Evolutionary conservation across 306 rosid species (phyloP), one percentile per base, ranked within the genome.

Genomic region (Cotoneaster glaucophyllus): DNA sequence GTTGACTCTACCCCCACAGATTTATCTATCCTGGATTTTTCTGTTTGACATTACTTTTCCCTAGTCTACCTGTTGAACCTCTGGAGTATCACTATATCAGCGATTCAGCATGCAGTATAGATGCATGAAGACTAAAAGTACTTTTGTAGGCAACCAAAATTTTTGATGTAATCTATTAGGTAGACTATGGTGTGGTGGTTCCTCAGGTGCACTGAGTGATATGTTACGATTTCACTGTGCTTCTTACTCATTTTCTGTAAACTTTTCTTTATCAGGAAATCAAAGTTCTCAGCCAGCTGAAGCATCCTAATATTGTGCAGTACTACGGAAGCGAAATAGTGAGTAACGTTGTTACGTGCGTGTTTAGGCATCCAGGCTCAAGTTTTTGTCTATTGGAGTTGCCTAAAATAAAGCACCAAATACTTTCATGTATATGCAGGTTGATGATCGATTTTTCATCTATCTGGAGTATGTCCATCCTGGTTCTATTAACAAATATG

Each of bases 381-480:
- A 48, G 65, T 73, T 58, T 73, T 64, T 70, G 71, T 61, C 48
- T 56, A 54, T 44, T 67, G 57, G 21, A 70, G 17, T 41, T 28
- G 24, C 31, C 70, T 44, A 44, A 78, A 78, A 63, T 57, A 43
- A 69, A 61, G 19, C 41, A 37, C 61, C 44, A 70, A 25, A 19
- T 77, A 43, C 52, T 34, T 37, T 80, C 86, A 18, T 80, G 76
- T 76, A 63, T 69, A 65, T 73, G 81, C 87, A 96, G 99, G 81
- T 92, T 73, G 89, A 86, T 41, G 96, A 90, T 86, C 83, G 81
- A 80, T 92, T 96, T 69, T 90, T 82, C 75, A 96, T 96, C 78
- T 96, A 89, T 86, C 80, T 96, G 85, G 99, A 96, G 79, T 96
- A 90, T 71, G 89, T 96, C 67, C 90, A 92, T 85, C 99, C 99